phyloP scores from a whole-genome alignment of 164 flowering plant species.

The Magnolia kwangsiensis region DNA sequence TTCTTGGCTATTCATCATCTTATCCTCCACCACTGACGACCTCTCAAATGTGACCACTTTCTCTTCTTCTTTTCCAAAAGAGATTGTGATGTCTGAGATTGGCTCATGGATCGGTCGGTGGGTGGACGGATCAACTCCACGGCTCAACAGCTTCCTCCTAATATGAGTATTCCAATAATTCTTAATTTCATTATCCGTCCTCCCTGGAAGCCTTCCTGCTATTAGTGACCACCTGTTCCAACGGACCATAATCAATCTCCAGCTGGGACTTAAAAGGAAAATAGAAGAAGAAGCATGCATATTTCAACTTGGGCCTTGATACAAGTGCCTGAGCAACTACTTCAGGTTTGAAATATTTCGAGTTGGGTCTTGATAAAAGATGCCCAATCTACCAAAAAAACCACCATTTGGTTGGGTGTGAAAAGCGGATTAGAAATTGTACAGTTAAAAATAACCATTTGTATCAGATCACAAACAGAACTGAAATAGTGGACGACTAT shows the following conservation, averaged over 20 bases:
- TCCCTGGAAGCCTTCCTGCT: slow-evolving; percentile 79
- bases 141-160: slow-evolving; percentile 64
- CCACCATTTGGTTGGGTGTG: too few species aligned
- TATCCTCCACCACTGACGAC: slow-evolving; percentile 9
- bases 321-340: too few species aligned
- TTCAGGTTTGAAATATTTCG: too few species aligned
- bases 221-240: slow-evolving; percentile 39
- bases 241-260: neutral
- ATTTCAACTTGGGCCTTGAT: too few species aligned
- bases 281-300: neutral
- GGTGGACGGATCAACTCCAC: slow-evolving; percentile 82
- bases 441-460: too few species aligned
- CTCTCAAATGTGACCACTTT: slow-evolving; percentile 17
- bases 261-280: neutral
- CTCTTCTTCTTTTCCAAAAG: slow-evolving; percentile 38
- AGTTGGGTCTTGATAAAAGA: too few species aligned
- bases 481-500: too few species aligned
- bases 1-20: slow-evolving; percentile 14
- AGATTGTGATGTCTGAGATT: slow-evolving; percentile 28
- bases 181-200: slow-evolving; percentile 88
- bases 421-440: too few species aligned
- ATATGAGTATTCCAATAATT: slow-evolving; percentile 92
- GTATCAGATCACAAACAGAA: too few species aligned
- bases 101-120: slow-evolving; percentile 57
- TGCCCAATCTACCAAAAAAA: too few species aligned